Base-by-base conservation (phyloP, 1,139 yeast genomes). In the Debaryomyces subglobosus region DNA sequence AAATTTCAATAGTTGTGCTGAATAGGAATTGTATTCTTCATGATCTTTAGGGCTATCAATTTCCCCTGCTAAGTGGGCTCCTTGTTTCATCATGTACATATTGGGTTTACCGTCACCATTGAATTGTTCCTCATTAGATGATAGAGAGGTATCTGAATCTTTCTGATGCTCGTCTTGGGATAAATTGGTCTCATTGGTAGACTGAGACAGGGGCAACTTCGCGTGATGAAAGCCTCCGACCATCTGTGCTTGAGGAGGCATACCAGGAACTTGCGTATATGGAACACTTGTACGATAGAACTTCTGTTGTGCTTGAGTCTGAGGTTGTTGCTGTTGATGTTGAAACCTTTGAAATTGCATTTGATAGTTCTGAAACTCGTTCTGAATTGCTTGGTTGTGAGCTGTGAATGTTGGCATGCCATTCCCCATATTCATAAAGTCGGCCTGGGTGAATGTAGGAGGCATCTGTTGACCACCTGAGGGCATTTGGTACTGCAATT, bases 1-100 rank as follows among this genome's bases (percentile, higher is more conserved):
- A 66, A 85, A 85, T 24, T 71, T 74, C 43, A 84, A 68, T 44
- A 84, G 62, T 50, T 79, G 81, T 24, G 84, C 79, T 0, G 87
- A 79, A 49, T 86, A 85, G 6, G 79, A 54, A 39, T 68, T 72
- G 25, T 66, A 72, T 8, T 63, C 64, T 7, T 55, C 61, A 21
- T 59, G 59, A 12, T 48, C 38, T 12, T 48, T 53, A 3, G 57
- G 53, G 36, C 53, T 47, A 18, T 52, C 49, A n/a, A 49, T 39
- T 12, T 32, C 39, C 33, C 35, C 45, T 7, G 44, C 47, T 5
- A 41, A 24, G 16, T 25, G 16, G 13, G 29, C 44, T 5, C 34
- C 40, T 8, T 39, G 44, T 30, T 47, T 51, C 32, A 47, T 13
- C 49, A 39, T 45, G 43, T 46, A 44, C 51, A 51, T 20, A 50